Evolutionary conservation across 352 stramenopile genomes (phyloP), one percentile per base, ranked within the genome.

Genomic region (Pythium phragmiticola): DNA sequence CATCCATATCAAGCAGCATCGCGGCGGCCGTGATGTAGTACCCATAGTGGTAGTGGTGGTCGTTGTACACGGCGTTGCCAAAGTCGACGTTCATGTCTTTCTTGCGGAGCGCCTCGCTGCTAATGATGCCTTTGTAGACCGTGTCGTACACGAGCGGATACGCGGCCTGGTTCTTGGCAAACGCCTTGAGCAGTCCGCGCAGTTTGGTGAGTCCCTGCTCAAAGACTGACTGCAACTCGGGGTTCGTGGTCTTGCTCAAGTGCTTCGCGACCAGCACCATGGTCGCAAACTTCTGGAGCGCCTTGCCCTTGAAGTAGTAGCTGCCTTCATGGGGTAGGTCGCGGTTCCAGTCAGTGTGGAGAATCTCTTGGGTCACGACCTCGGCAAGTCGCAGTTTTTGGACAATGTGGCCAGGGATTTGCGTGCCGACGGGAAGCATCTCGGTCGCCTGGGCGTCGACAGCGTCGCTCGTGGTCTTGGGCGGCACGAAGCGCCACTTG

Each of bases 231-330:
- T 17, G 75, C 82, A 14, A 91, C 82, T 54, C 91, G 79, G 9
- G 71, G 63, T 0, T 69, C 72, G 47, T 92, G 80, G 57, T 88
- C 17, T 17, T 46, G 39, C 39, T 46, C 13, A 46, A 12, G 39
- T 46, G 39, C 17, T 46, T 86, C 11, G 84, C 80, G 75, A 92
- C 87, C 30, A 92, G 63, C 47, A 81, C 89, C 48, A 90, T 60
- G 14, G 76, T 87, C 28, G 81, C 79, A 61, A 88, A 90, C 60
- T 90, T 88, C 54, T 90, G 81, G n/a, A 80, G 81, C 8, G 78
- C 68, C 55, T 92, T 92, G 43, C 83, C 83, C 21, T 80, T 92
- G 57, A 88, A 90, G 62, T 92, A 90, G 65, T 82, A 90, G 66
- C 77, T 89, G 16, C 81, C 80, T 16, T 69, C 63, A 1, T 21